phyloP scores from a whole-genome alignment of 306 rosid genomes.

The Senna siamea region DNA sequence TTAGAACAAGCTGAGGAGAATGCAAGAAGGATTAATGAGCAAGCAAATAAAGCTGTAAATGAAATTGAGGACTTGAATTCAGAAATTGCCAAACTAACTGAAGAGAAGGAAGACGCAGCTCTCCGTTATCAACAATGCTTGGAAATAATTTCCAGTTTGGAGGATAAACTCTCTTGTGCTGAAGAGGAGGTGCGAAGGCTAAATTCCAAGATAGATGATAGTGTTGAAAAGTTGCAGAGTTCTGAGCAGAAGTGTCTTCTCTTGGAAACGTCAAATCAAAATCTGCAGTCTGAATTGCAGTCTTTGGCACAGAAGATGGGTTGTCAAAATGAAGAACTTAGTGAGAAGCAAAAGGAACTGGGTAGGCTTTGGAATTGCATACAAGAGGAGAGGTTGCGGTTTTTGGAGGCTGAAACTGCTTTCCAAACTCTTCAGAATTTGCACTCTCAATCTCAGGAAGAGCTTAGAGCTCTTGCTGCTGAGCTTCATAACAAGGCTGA shows the following conservation, averaged over 20 bases:
- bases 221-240: constrained; percentile 62
- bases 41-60: constrained; percentile 59
- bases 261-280: constrained; percentile 73
- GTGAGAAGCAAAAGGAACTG: constrained; percentile 87
- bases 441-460: constrained; percentile 90
- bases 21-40: constrained; percentile 57
- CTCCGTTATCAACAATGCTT: constrained; percentile 72
- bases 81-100: constrained; percentile 61
- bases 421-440: constrained; percentile 89
- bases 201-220: constrained; percentile 58
- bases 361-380: constrained; percentile 79
- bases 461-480: constrained; percentile 71
- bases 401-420: constrained; percentile 92
- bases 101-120: constrained; percentile 81
- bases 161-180: constrained; percentile 61
- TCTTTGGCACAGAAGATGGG: constrained; percentile 69
- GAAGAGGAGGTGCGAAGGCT: constrained; percentile 73
- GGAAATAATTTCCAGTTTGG: constrained; percentile 71
- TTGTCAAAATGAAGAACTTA: constrained; percentile 77
- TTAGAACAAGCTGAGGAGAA: constrained; percentile 67
- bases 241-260: constrained; percentile 69
- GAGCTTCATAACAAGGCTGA: constrained; percentile 65
- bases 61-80: constrained; percentile 66
- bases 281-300: constrained; percentile 76
- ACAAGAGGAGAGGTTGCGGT: constrained; percentile 83